phyloP scores from a whole-genome alignment of 2,329 filamentous ascomycete species.

The Paraconiothyrium sp. region DNA sequence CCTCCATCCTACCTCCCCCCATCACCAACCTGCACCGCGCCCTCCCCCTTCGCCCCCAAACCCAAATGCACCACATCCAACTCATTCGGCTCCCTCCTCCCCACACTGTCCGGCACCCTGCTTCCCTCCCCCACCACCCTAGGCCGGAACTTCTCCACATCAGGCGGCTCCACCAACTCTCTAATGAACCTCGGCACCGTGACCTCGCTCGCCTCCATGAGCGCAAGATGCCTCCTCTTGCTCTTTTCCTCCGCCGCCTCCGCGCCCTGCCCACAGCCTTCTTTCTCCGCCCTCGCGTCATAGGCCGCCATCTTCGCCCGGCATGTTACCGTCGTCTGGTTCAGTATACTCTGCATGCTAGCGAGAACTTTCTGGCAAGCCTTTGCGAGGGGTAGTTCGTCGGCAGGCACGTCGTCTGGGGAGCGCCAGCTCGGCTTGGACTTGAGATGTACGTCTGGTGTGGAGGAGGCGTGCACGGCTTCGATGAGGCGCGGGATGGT shows the following conservation, averaged over 20 bases:
- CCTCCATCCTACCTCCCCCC: no score
- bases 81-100: conserved; percentile 29
- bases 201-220: conserved; percentile 88
- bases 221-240: conserved; percentile 71
- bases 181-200: conserved; percentile 79
- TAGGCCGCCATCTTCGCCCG: conserved; percentile 67
- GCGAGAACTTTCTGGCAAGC: conserved; percentile 88
- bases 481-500: conserved; percentile 88
- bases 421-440: conserved; percentile 76
- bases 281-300: conserved; percentile 58
- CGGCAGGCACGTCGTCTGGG: conserved; percentile 72
- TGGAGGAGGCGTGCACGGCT: conserved; percentile 66
- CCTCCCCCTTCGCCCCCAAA: conserved; percentile 24
- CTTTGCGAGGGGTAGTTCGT: conserved; percentile 81
- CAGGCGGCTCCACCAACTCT: conserved; percentile 74
- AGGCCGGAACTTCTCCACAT: conserved; percentile 68
- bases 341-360: conserved; percentile 88
- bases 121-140: conserved; percentile 42
- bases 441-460: conserved; percentile 55
- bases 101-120: conserved; percentile 24
- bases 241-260: conserved; percentile 57
- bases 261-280: conserved; percentile 54
- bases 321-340: conserved; percentile 72
- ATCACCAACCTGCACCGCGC: conserved; percentile 25
- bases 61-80: conserved; percentile 37